Conservation (phyloP, 257 asterid genomes). For the Lycium ferocissimum region DNA sequence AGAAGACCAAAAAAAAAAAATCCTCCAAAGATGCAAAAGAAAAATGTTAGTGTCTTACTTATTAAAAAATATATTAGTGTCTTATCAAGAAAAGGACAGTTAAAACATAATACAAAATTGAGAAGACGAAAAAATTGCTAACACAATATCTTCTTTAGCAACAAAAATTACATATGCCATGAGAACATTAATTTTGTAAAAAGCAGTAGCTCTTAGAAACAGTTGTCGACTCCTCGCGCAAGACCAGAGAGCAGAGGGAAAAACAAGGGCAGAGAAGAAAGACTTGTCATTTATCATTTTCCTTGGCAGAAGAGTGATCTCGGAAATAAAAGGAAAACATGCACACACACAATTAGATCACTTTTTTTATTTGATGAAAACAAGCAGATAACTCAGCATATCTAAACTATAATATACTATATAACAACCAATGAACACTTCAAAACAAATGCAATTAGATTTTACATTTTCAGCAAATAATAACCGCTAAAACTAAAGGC, state of each 20-base stretch:
- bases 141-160: neutral
- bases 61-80: neutral
- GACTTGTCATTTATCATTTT: neutral
- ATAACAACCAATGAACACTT: constrained; percentile 6
- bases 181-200: neutral
- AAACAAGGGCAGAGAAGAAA: neutral
- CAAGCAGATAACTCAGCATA: neutral
- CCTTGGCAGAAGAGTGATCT: neutral
- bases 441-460: neutral
- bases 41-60: neutral
- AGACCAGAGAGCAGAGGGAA: neutral
- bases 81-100: neutral
- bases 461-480: neutral
- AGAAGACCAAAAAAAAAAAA: neutral
- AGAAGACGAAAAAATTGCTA: neutral
- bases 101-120: neutral
- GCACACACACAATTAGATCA: neutral
- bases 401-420: neutral
- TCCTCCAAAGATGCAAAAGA: neutral
- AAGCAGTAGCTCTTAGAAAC: neutral
- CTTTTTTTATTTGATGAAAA: neutral
- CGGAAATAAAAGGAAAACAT: neutral
- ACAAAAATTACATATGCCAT: neutral
- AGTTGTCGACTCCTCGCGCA: neutral
- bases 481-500: neutral